Conservation (phyloP, 2,329 filamentous ascomycete species). For the Byssochlamys sp. region DNA sequence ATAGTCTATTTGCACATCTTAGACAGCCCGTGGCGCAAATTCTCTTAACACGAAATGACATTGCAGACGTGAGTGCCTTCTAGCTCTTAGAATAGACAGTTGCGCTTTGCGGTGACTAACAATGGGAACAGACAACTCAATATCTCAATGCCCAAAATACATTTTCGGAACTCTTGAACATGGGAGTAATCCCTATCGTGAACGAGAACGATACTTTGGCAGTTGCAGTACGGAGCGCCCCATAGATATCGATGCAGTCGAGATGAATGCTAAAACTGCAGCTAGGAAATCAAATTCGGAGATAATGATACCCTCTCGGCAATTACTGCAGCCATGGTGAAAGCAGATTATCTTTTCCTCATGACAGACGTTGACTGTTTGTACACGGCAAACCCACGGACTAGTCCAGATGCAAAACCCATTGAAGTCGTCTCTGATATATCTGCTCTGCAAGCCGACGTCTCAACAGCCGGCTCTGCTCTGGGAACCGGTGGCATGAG, state of each 20-base stretch:
- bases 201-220: conserved; percentile 97
- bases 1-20: conserved; percentile 78
- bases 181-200: conserved; percentile 95
- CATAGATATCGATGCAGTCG: background rate
- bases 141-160: conserved; percentile 97
- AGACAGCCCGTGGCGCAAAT: conserved; percentile 90
- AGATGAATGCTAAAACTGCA: background rate
- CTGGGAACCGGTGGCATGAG: conserved; percentile 94
- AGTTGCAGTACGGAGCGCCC: conserved; percentile 51
- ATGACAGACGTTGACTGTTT: conserved; percentile 99
- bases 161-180: conserved; percentile 75
- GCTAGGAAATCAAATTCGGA: conserved; percentile 87
- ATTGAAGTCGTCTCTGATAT: conserved; percentile 94
- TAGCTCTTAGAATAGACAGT: background rate
- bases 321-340: conserved; percentile 93
- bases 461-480: conserved; percentile 78
- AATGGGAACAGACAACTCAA: conserved; percentile 58
- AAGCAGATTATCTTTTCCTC: conserved; percentile 89
- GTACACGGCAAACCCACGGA: conserved; percentile 89
- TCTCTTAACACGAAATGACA: conserved; percentile 86
- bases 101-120: conserved; percentile 7
- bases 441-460: conserved; percentile 68
- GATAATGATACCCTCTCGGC: conserved; percentile 97
- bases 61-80: conserved; percentile 65
- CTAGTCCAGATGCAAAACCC: conserved; percentile 71